Evolutionary conservation across 1,139 yeast genomes (phyloP).

Genomic region (Blastobotrys raffinosifermentans): DNA sequence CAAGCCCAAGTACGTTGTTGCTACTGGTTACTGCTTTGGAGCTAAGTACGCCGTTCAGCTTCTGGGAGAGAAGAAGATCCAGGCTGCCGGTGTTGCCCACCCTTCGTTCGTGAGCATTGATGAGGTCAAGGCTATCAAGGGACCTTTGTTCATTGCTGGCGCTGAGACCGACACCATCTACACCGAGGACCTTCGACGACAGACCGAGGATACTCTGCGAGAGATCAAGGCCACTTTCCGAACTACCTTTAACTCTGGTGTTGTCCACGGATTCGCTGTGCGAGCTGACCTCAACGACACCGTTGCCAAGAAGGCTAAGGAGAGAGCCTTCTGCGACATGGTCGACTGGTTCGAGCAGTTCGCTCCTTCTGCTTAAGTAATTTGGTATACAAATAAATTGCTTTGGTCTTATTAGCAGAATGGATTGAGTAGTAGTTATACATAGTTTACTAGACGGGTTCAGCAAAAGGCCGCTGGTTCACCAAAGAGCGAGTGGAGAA

Average conservation of each 20-base stretch:
- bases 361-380: too few species aligned
- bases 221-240: conserved; percentile 49
- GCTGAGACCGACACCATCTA: conserved; percentile 65
- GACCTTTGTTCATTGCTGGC: conserved; percentile 63
- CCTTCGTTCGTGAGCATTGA: conserved; percentile 66
- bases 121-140: conserved; percentile 52
- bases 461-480: conserved; percentile 20
- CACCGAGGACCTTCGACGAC: conserved; percentile 54
- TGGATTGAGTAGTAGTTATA: not conserved
- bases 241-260: conserved; percentile 55
- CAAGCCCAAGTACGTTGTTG: conserved; percentile 49
- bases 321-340: conserved; percentile 60
- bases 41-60: conserved; percentile 61
- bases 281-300: conserved; percentile 65
- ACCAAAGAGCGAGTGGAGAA: conserved; percentile 24
- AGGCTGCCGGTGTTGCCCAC: conserved; percentile 71
- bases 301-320: conserved; percentile 57
- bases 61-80: conserved; percentile 38
- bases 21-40: conserved; percentile 81
- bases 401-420: not conserved
- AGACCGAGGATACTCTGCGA: conserved; percentile 53
- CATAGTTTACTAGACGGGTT: conserved; percentile 2
- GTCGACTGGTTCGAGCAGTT: conserved; percentile 48
- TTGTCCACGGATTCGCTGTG: conserved; percentile 67
- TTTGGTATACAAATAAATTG: not conserved